A percentile compares a stretch with the other conserved stretches of the same genome.
These are phyloP conservation scores for Pichia phayaonensis DNA, from an alignment of 805 yeast species.

Conservation along the genomic window DNA sequence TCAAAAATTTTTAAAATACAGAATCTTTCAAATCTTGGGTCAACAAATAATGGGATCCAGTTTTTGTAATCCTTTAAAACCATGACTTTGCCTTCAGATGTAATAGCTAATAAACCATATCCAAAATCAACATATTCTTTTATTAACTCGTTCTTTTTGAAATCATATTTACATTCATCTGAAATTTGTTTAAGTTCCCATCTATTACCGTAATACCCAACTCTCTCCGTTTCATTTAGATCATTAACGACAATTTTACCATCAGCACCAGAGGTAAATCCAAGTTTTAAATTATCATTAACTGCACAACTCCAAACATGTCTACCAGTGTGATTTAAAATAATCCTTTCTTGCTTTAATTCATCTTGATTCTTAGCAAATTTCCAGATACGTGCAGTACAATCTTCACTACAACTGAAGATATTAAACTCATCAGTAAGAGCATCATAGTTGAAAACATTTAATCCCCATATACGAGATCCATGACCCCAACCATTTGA, in stretches of 20 bases:
- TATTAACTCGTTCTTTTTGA: constrained; percentile 45
- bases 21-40: constrained; percentile 21
- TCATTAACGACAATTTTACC: constrained; percentile 69
- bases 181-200: constrained; percentile 32
- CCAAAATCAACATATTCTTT: constrained; percentile 50
- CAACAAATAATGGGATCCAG: constrained; percentile 27
- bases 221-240: constrained; percentile 29
- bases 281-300: constrained; percentile 35
- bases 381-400: constrained; percentile 76
- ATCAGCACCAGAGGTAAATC: constrained; percentile 91
- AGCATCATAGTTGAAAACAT: constrained; percentile 36
- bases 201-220: constrained; percentile 22
- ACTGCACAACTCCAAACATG: constrained; percentile 80
- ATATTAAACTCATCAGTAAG: constrained; percentile 25
- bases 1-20: constrained; percentile 23
- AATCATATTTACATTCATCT: constrained; percentile 17
- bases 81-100: constrained; percentile 53
- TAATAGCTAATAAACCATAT: constrained; percentile 41
- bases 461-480: constrained; percentile 85
- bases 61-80: constrained; percentile 17
- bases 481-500: constrained; percentile 96
- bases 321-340: constrained; percentile 75
- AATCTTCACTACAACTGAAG: constrained; percentile 79
- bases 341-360: constrained; percentile 38
- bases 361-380: constrained; percentile 26